These are phyloP conservation scores for Aspergillus sp. DNA, from an alignment of 2,329 filamentous ascomycete species.

Conservation along the genomic window DNA sequence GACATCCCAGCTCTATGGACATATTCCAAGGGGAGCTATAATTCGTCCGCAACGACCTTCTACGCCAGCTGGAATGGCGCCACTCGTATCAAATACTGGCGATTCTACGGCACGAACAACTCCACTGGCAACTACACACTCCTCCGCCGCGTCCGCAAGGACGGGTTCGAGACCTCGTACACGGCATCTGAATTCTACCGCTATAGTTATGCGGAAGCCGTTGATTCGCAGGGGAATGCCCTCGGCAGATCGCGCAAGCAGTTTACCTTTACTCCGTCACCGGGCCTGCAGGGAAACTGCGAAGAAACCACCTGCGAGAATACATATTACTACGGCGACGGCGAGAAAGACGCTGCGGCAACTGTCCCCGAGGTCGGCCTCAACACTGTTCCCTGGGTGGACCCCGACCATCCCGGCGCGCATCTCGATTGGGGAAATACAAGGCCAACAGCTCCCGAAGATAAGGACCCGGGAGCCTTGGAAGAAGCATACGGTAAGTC, in stretches of 20 bases:
- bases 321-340: constrained; percentile 28
- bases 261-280: constrained; percentile 39
- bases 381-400: constrained; percentile 35
- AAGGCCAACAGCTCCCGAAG: background rate
- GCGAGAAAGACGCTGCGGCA: constrained; percentile 25
- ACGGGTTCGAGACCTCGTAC: constrained; percentile 41
- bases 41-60: constrained; percentile 28
- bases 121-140: constrained; percentile 31
- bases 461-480: background rate
- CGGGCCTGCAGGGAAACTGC: constrained; percentile 33
- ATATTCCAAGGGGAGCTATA: constrained; percentile 32
- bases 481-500: constrained; percentile 12
- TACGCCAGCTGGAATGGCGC: constrained; percentile 46
- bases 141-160: constrained; percentile 30
- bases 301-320: constrained; percentile 30
- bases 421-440: constrained; percentile 18
- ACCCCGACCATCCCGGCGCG: constrained; percentile 25
- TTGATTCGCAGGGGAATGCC: constrained; percentile 31
- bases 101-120: constrained; percentile 34
- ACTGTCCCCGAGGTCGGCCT: constrained; percentile 31
- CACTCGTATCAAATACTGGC: constrained; percentile 37
- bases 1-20: constrained; percentile 44
- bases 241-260: constrained; percentile 34
- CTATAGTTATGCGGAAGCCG: constrained; percentile 37
- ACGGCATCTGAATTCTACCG: constrained; percentile 28